Evolutionary conservation across 176 grass and related monocot species (phyloP).

Genomic region (Otatea glauca): DNA sequence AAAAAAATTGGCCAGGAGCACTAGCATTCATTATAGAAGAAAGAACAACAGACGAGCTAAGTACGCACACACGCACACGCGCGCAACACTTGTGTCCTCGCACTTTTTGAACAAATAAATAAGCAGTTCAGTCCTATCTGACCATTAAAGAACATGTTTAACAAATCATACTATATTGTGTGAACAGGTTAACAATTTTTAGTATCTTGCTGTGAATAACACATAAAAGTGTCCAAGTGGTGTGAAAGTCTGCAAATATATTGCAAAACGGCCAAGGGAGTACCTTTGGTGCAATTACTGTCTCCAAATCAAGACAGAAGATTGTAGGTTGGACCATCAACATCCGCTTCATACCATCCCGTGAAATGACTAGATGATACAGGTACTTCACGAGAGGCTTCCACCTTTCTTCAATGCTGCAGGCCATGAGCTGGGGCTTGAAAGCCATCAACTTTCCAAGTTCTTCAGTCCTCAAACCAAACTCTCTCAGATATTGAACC

Average conservation of each 20-base stretch:
- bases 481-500: conserved; percentile 86
- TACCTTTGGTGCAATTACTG: conserved; percentile 91
- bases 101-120: conserved; percentile 6
- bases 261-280: conserved; percentile 17
- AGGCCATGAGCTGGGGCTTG: conserved; percentile 93
- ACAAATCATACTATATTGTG: background rate
- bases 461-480: conserved; percentile 71
- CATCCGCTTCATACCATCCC: conserved; percentile 91
- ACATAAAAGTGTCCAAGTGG: background rate
- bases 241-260: background rate
- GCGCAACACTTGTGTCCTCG: no score
- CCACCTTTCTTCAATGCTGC: conserved; percentile 93
- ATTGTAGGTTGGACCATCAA: conserved; percentile 82
- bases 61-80: no score
- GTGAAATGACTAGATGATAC: conserved; percentile 76
- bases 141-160: background rate
- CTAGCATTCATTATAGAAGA: no score
- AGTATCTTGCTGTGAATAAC: background rate
- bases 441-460: conserved; percentile 77
- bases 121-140: background rate
- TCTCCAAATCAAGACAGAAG: conserved; percentile 93
- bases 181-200: background rate
- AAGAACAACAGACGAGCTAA: no score
- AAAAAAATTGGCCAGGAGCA: no score
- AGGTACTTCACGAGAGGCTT: conserved; percentile 89